Evolutionary conservation across 768 basidiomycete species (phyloP), one percentile per base, ranked within the genome.

Genomic region (Phylloporus sp.): DNA sequence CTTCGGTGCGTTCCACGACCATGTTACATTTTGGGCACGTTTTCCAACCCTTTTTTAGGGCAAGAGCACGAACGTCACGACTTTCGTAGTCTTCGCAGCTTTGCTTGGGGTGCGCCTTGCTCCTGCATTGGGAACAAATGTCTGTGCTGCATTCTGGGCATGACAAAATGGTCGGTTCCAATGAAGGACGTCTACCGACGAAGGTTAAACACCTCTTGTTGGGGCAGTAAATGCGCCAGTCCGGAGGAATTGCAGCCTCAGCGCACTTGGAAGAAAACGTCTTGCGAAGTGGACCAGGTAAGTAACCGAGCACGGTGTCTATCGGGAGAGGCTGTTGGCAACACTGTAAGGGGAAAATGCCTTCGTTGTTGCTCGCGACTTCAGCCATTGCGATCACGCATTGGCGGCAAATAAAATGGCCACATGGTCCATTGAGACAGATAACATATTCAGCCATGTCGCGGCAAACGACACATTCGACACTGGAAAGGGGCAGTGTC

Each of bases 1-100:
- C 84, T 2, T 59, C 38, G 4, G 63, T 46, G 5, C 82, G 72
- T 56, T 86, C 85, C 31, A 86, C 74, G 45, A 86, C 70, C 26
- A 72, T 68, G 6, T 71, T 55, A 60, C 85, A 86, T 12, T 69
- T 72, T 2, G 84, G 84, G 58, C 84, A 86, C 0, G 77, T 82
- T 59, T 84, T 80, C 84, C 81, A 86, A 6, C 70, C 66, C 10
- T 77, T 53, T 36, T 69, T 49, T 5, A 60, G 60, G 0, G 81
- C 83, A 12, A 88, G 73, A 3, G 62, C 69, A n/a, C 65, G 70
- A 20, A 84, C 67, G 39, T 71, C 73, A 13, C 73, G 59, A 8
- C 70, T 66, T 2, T 63, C 61, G 52, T 77, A 76, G n/a, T 74
- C 73, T 2, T 62, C 56, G 44, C 84, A 84, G 4, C 55, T 58